Evolutionary conservation across 176 grass and related monocot genomes (phyloP).

Genomic region (Musa schizocarpa): DNA sequence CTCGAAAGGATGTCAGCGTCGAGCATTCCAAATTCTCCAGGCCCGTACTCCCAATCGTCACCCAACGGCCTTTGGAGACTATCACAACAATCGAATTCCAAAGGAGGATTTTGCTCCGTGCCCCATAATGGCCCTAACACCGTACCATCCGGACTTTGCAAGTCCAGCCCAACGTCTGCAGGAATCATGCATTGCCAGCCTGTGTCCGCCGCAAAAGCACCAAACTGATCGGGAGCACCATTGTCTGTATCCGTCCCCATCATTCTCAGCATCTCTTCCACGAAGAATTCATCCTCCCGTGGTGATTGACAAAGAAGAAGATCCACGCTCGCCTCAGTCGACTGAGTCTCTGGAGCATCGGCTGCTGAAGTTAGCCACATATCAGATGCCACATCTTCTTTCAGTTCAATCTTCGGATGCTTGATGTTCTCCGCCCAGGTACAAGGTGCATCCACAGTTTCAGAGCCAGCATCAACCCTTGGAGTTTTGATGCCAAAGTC

Average conservation of each 20-base stretch:
- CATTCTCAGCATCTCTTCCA: slow-evolving; percentile 46
- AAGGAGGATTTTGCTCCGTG: background rate
- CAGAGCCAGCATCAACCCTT: background rate
- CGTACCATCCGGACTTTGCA: background rate
- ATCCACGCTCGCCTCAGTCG: background rate
- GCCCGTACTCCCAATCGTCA: background rate
- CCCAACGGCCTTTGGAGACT: background rate
- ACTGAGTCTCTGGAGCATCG: background rate
- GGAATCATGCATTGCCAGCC: background rate
- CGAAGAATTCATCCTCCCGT: slow-evolving; percentile 27
- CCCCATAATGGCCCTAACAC: background rate
- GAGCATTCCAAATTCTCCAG: background rate
- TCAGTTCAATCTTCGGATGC: background rate
- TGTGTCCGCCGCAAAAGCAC: background rate
- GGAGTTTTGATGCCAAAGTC: background rate
- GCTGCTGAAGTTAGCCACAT: no score
- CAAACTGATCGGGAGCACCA: background rate
- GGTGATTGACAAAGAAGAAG: background rate
- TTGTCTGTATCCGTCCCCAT: slow-evolving; percentile 34
- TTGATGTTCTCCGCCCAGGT: background rate
- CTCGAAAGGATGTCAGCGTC: background rate
- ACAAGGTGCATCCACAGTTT: background rate
- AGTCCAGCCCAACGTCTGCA: background rate
- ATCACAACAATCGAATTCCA: background rate
- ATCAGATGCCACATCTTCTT: background rate